Base-by-base conservation (phyloP, 306 rosid genomes). In the Mimosa pudica region DNA sequence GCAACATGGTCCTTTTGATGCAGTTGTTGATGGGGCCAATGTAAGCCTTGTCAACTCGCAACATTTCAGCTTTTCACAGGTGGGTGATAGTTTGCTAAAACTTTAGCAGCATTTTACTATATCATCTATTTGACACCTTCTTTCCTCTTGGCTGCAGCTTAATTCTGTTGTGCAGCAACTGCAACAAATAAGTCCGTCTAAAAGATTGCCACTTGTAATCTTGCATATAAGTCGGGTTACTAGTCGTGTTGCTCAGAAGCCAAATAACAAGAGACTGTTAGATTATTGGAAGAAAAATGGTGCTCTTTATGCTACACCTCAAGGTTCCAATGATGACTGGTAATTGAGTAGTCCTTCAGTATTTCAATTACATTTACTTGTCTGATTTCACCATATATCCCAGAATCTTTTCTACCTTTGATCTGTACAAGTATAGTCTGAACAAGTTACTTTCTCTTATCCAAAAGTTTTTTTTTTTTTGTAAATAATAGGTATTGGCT, bases 301-400 rank as follows among this genome's bases (percentile, higher is more conserved):
- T 72, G 88, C 90, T 20, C 94, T 96, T 63, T 96, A 89, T 82
- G 82, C 94, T 79, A 90, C 99, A 35, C 99, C 99, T 75, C 77
- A 74, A n/a, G 93, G 93, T 83, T 90, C 97, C 63, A 91, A 96
- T 70, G 97, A 96, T 78, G 99, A 96, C 82, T 91, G 99, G 98
- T 93, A 85, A 84, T 73, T 30, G 51, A 51, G 82, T 76, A 55
- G 48, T 62, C 77, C 58, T 61, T 33, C 35, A 13, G 42, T 66
- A 60, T 65, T 77, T 55, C 35, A 58, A 69, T 77, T 79, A 76
- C 77, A 81, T 8, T 72, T 74, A 71, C 78, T 81, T 78, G 47
- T 69, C 77, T 54, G 57, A 69, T 70, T 61, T 73, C 66, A 11
- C 55, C 73, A 60, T 73, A 41, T 57, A 30, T 73, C 73, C 61